Evolutionary conservation across 2,329 filamentous ascomycete species (phyloP).

Genomic region (Colletotrichum euphorbiae): DNA sequence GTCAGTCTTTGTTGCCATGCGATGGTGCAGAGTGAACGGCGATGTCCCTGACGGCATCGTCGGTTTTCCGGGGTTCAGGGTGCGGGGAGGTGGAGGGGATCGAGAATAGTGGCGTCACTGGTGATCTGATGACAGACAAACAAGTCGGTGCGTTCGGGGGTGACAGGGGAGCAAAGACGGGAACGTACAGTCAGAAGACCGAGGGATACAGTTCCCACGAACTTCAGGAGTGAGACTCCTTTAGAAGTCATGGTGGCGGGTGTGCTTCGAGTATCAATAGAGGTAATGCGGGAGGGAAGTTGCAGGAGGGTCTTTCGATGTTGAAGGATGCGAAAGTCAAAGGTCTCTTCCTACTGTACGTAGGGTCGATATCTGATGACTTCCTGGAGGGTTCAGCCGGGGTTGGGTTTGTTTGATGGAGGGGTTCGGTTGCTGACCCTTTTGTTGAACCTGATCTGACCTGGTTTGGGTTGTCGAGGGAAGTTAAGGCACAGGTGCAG

Average conservation of each 20-base stretch:
- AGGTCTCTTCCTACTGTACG: not conserved
- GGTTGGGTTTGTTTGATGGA: slow-evolving; percentile 17
- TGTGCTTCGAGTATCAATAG: slow-evolving; percentile 6
- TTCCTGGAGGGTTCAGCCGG: not conserved
- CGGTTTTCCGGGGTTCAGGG: not conserved
- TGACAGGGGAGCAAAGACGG: not conserved
- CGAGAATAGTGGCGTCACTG: slow-evolving; percentile 37
- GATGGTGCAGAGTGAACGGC: not conserved
- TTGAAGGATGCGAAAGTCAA: slow-evolving; percentile 21
- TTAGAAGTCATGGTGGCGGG: slow-evolving; percentile 69
- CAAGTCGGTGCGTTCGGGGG: slow-evolving; percentile 7
- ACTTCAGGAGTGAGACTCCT: slow-evolving; percentile 85
- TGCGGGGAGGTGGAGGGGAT: slow-evolving; percentile 34
- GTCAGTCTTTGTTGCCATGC: slow-evolving; percentile 22
- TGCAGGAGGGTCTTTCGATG: not conserved
- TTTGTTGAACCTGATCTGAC: slow-evolving; percentile 30
- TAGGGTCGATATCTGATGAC: slow-evolving; percentile 20
- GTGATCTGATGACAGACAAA: slow-evolving; percentile 5
- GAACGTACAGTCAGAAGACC: slow-evolving; percentile 85
- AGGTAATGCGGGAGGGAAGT: not conserved
- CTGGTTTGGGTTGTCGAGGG: slow-evolving; percentile 7
- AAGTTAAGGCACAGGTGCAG: slow-evolving; percentile 13
- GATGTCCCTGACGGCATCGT: not conserved
- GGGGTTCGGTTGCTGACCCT: slow-evolving; percentile 17
- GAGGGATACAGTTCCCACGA: slow-evolving; percentile 90